Evolutionary conservation across 1,139 yeast species (phyloP), one percentile per base, ranked within the genome.

Genomic region (Candida dubliniensis): DNA sequence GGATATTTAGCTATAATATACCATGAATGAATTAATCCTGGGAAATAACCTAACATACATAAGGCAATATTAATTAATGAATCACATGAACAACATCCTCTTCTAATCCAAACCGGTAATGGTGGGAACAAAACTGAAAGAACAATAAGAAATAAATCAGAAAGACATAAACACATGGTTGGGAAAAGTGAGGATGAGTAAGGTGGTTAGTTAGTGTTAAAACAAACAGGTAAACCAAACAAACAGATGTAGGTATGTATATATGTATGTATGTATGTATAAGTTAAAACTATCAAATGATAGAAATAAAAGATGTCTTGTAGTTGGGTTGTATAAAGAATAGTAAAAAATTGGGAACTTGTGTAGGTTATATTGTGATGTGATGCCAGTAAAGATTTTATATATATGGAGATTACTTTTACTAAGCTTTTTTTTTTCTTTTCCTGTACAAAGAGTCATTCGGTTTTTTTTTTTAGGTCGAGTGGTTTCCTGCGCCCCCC

Each of bases 21-120:
- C 82, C 86, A 80, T 5, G 84, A 66, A 60, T 82, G 87, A 34
- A 82, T 77, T 50, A 83, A 74, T 8, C 90, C 90, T 1, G 88
- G 90, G 41, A 83, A 67, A 56, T 79, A 83, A 2, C 89, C 90
- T 30, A 84, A 62, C 23, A 81, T 50, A 47, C 82, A 78, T 34
- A 84, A 70, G 36, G 77, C 61, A 34, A 84, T 68, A 58, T 83
- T 84, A 48, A 84, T 78, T 12, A 82, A 59, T 9, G 84, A 71
- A 58, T 84, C 89, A 33, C 72, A 66, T 2, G 87, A 75, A 51
- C 87, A 82, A 30, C 82, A 45, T 1, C 90, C 90, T 45, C 82
- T 67, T 57, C 86, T 79, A 47, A 84, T 74, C 77, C 83, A 77
- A 18, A 84, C 90, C 0, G 90, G 87, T 42, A 84, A 66, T 0